Base-by-base conservation (phyloP, 164 flowering plant species). In the Vitis riparia region DNA sequence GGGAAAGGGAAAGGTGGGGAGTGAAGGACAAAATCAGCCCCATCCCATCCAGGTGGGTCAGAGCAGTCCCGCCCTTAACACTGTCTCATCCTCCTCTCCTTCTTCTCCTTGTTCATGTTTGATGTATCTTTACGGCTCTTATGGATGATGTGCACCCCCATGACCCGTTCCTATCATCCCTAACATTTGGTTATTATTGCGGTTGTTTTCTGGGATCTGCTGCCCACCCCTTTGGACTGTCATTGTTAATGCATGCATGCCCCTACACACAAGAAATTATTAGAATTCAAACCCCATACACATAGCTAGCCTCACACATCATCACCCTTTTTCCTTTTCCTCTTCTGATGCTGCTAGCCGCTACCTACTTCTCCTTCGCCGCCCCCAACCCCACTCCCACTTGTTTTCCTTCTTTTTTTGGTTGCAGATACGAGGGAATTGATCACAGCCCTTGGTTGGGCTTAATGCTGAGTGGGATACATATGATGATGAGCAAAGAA, bases 201-300 rank as follows among this genome's bases (percentile, higher is more conserved):
- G 67, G 79, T 69, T 72, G 76, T 68, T 72, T 76, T 72, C 52
- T 76, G 76, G 79, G 79, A 76, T 76, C 79, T 17, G 79, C 79
- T 65, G 79, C 79, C 76, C 23, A 37, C 44, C 69, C 55, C 62
- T 65, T 61, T 73, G 73, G 68, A 60, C 79, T 77, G 79, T 76
- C 75, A 59, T 59, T 76, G 72, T 76, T 72, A 55, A 53, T 75
- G 56, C 69, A 37, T 37, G 44, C 44, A 37, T 37, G 44, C 44
- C 44, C 44, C 44, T 37, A 37, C 44, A 37, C 44, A 3, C 44
- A 37, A 37, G 5, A 37, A 37, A 37, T 37, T 32, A 32, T 32
- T 37, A 37, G 44, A 37, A 37, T 37, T 6, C 44, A 37, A 37
- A 37, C 8, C 44, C 44, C 44, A 23, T 23, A 23, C 27, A 23